Conservation (phyloP, 345 rosid genomes). For the Linum tenue region DNA sequence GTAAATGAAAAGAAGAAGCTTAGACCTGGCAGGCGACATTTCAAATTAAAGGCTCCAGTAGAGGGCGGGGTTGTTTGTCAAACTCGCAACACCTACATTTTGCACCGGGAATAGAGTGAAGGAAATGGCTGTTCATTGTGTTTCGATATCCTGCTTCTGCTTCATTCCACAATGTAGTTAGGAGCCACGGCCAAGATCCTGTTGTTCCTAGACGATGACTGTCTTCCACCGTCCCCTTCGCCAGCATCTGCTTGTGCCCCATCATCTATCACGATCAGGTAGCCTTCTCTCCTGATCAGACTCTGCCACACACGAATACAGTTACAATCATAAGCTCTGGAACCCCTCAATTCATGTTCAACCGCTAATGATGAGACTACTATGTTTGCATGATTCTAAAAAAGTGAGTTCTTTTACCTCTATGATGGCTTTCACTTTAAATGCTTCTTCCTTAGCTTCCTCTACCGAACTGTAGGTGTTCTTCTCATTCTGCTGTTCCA, state of each 20-base stretch:
- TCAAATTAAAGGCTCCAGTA: too few species aligned
- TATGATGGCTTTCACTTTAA: conserved; percentile 61
- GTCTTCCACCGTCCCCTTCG: conserved; percentile 38
- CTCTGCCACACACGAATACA: conserved; percentile 37
- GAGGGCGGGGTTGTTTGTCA: too few species aligned
- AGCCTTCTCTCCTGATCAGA: conserved; percentile 79
- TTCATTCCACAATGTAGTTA: conserved; percentile 65
- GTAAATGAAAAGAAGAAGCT: too few species aligned
- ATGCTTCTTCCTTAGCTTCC: conserved; percentile 61
- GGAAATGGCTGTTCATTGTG: too few species aligned
- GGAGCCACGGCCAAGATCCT: conserved; percentile 87
- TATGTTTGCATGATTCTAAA: too few species aligned
- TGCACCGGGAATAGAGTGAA: too few species aligned
- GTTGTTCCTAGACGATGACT: conserved; percentile 44
- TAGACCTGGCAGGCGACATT: too few species aligned
- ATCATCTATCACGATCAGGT: conserved; percentile 69
- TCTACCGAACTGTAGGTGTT: conserved; percentile 57
- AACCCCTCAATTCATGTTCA: too few species aligned
- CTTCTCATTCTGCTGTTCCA: conserved; percentile 81
- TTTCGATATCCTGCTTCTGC: too few species aligned
- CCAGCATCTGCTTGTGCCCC: conserved; percentile 40
- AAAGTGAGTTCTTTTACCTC: conserved; percentile 39
- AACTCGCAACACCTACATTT: too few species aligned
- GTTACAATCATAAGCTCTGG: not conserved
- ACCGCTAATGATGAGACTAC: too few species aligned